Base-by-base conservation (phyloP, 2,329 filamentous ascomycete species). In the Triangularia verruculosa region DNA sequence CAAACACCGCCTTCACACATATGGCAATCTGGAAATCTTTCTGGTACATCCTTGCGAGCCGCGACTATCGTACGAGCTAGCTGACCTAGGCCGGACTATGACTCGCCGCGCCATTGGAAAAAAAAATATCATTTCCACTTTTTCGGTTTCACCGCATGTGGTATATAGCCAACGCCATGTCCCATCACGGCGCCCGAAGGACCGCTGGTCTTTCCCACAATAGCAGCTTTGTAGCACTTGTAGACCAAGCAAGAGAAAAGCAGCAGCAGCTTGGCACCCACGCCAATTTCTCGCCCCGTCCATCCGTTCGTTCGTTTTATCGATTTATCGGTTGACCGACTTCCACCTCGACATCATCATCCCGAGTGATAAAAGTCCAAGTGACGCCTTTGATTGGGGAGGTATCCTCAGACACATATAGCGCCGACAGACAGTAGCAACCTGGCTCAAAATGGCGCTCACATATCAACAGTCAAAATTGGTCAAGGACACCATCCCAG, bases 401-500 rank as follows among this genome's bases (percentile, higher is more conserved):
- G 39, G 34, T 25, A 43, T 9, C n/a, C 13, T 58, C 56, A 58
- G 17, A 58, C 22, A 58, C 56, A 39, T 1, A 17, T 22, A 24
- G 9, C 22, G 51, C 12, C 12, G 13, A 13, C 12, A 54, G 22
- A 54, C 22, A 28, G n/a, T 27, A 51, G 24, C 34, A 55, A 57
- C 57, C 58, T 47, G 17, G 39, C 39, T 47, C 39, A 47, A 20
- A 47, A 75, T 75, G 73, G 64, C 74, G 24, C 77, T 85, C 67
- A 80, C 79, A 55, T 78, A 79, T 68, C 75, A 80, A 57, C 88
- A 93, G 77, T 80, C 84, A 63, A 78, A 82, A 59, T 82, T 89
- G 71, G 86, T 93, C 75, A 88, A 87, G 75, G 82, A 86, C 59
- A 92, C 90, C 5, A 85, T 91, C 64, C 90, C 90, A 1, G 82